Conservation (phyloP, 352 stramenopile species). For the Globisporangium megalacanthum region DNA sequence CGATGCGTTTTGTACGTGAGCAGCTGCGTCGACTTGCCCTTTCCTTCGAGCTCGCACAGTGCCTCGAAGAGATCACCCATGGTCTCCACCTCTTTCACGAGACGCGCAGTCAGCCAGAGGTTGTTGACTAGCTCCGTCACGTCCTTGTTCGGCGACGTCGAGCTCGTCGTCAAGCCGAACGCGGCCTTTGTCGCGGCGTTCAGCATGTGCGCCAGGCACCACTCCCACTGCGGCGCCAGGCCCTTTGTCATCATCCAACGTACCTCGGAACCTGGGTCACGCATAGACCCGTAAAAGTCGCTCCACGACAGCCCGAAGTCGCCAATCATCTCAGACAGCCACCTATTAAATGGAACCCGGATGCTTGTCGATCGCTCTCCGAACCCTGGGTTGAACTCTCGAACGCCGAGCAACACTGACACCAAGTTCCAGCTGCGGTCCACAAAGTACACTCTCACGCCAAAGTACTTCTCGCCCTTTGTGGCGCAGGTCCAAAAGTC, state of each 20-base stretch:
- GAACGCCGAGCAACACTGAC: background rate
- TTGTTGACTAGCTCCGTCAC: background rate
- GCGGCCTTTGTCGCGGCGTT: background rate
- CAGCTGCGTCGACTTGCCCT: background rate
- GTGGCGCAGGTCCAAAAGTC: slow-evolving; percentile 2
- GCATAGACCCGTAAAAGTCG: background rate
- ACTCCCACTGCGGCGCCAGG: background rate
- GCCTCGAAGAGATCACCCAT: background rate
- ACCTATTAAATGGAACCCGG: background rate
- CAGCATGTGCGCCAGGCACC: background rate
- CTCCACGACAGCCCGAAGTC: background rate
- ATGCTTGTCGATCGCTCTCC: background rate
- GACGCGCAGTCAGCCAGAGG: background rate
- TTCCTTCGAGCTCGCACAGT: background rate
- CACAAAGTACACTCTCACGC: slow-evolving; percentile 1
- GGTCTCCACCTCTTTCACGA: background rate
- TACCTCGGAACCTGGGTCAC: background rate
- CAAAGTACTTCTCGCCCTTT: background rate
- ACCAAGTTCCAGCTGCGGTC: background rate
- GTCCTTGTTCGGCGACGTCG: background rate
- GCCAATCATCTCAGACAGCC: background rate
- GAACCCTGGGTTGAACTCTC: background rate
- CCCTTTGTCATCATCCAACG: slow-evolving; percentile 1
- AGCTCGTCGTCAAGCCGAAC: background rate
- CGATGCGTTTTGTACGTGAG: background rate